Base-by-base conservation (phyloP, 352 stramenopile genomes). In the Hyaloperonospora arabidopsidis region DNA sequence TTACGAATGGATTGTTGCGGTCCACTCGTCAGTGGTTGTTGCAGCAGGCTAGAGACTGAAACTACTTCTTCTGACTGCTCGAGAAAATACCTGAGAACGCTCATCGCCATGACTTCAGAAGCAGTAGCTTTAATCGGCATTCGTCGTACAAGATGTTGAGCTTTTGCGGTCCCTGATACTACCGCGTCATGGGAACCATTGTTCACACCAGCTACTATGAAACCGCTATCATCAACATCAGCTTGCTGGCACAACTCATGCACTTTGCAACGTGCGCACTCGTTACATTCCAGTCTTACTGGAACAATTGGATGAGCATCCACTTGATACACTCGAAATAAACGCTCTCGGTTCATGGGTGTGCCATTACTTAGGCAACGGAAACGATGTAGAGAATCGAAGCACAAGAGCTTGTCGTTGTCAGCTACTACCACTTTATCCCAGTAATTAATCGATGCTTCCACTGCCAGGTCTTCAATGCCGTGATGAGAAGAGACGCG, bases 21-120 rank as follows among this genome's bases (percentile, higher is more conserved):
- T 10, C 28, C 36, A 23, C 22, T 46, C 21, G 13, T 45, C 18
- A 72, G 49, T 10, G 61, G 56, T 48, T 73, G 50, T 18, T 39
- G 45, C 5, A 76, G 52, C 25, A 79, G 58, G 5, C 43, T 43
- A 15, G 19, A 40, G 6, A 74, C 58, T 41, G 67, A 58, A 39
- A 18, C 38, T 14, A 70, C n/a, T n/a, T 39, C 22, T 55, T 76
- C 63, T 14, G 45, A 54, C 10, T 51, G 28, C 18, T 58, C 52
- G 0, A 57, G 29, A 34, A 70, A 72, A 40, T 63, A 45, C 5
- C 15, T 40, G 13, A 78, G 21, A 49, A 67, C 46, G 38, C 38
- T 71, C 12, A 68, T 44, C 41, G 38, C 47, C 10, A 65, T 43
- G 21, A 56, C 14, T 29, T 72, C 54, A 25, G 45, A 28, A 34